Conservation (phyloP, 2,329 filamentous ascomycete species). For the Diaporthe vexans region DNA sequence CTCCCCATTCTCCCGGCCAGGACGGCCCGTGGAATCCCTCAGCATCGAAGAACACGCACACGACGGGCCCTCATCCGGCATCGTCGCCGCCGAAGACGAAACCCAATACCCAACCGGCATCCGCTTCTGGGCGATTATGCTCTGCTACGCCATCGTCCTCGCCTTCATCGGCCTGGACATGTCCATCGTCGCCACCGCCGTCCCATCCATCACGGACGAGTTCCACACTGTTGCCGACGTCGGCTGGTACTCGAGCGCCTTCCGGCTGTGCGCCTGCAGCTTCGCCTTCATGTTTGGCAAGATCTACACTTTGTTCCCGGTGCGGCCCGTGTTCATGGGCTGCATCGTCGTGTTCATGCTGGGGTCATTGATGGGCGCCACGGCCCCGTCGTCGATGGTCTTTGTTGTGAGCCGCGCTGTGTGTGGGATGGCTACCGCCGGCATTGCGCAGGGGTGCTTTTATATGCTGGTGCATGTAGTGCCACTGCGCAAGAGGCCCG, state of each 20-base stretch:
- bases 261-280: conserved; percentile 39
- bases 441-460: conserved; percentile 37
- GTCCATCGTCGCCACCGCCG: conserved; percentile 38
- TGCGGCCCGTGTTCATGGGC: conserved; percentile 21
- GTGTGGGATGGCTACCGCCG: conserved; percentile 31
- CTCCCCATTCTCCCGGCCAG: neutral
- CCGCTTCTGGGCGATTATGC: conserved; percentile 37
- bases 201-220: conserved; percentile 40
- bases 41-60: neutral
- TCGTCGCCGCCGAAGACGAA: conserved; percentile 34
- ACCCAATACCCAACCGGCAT: conserved; percentile 34
- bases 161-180: conserved; percentile 36
- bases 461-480: conserved; percentile 38
- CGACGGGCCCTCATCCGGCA: neutral
- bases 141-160: conserved; percentile 36
- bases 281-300: conserved; percentile 41
- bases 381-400: conserved; percentile 31
- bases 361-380: conserved; percentile 36
- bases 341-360: conserved; percentile 39
- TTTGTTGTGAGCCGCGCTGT: conserved; percentile 37
- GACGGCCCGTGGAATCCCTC: conserved; percentile 16
- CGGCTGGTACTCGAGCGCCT: conserved; percentile 40
- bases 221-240: conserved; percentile 41
- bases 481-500: conserved; percentile 36
- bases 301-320: conserved; percentile 34